Percentiles rank a stretch among this genome's conserved stretches.
These are phyloP conservation scores for Tetraselmis chui DNA, from an alignment of 139 green algal genomes.

Conservation along the genomic window DNA sequence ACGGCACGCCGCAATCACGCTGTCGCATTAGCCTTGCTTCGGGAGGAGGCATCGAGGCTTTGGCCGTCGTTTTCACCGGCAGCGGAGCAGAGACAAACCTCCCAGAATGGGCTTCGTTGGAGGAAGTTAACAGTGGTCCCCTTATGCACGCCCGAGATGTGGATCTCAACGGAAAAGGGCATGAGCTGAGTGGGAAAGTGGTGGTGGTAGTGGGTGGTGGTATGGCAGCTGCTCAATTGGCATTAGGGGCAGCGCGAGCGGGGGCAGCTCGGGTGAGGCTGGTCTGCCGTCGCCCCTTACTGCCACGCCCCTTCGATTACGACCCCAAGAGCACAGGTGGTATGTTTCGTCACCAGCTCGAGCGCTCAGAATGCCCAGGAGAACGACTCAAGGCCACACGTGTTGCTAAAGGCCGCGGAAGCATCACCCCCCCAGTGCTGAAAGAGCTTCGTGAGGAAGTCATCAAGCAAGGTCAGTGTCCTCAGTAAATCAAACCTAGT, in stretches of 20 bases:
- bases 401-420: background rate
- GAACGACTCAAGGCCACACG: background rate
- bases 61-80: background rate
- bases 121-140: no score
- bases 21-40: background rate
- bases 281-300: background rate
- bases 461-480: no score
- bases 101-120: background rate
- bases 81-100: background rate
- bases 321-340: background rate
- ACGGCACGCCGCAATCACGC: background rate
- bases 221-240: background rate
- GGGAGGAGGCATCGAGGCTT: background rate
- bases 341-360: background rate
- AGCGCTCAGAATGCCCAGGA: background rate
- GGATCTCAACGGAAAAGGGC: background rate
- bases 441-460: background rate
- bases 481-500: no score
- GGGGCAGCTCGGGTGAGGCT: background rate
- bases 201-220: background rate
- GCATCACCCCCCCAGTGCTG: background rate
- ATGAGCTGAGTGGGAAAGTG: background rate
- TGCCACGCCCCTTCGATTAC: background rate
- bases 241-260: no score
- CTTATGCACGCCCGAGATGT: background rate